Evolutionary conservation across 139 green algal species (phyloP).

Genomic region (Chlamydomonas incerta): DNA sequence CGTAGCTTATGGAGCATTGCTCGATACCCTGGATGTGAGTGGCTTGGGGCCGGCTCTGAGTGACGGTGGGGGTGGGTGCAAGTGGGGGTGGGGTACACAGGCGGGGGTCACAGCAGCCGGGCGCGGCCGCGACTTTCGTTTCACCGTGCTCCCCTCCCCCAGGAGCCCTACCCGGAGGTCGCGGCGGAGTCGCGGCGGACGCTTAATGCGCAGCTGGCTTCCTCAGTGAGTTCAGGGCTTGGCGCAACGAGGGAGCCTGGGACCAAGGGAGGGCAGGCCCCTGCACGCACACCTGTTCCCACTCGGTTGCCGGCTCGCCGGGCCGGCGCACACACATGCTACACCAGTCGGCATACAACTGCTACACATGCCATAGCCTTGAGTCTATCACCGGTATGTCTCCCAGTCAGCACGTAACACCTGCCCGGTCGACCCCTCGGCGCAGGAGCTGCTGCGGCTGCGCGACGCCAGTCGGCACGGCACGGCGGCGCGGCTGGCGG

Average conservation of each 20-base stretch:
- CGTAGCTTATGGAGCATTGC: neutral
- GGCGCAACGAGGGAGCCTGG: too few species aligned
- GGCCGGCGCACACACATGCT: too few species aligned
- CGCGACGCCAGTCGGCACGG: neutral
- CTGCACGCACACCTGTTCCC: too few species aligned
- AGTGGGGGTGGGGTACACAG: neutral
- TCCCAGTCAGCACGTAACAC: too few species aligned
- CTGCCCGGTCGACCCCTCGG: too few species aligned
- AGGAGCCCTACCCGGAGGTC: conserved; percentile 19
- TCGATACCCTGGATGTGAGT: neutral
- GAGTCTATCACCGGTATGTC: too few species aligned
- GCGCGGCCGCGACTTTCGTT: neutral
- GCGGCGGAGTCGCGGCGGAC: neutral
- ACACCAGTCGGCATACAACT: too few species aligned
- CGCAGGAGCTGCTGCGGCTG: conserved; percentile 32
- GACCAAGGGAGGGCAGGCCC: too few species aligned
- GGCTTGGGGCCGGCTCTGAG: too few species aligned
- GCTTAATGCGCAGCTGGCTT: neutral
- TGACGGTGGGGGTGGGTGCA: neutral
- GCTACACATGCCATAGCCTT: too few species aligned
- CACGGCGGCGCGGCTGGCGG: neutral
- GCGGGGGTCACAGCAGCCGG: too few species aligned
- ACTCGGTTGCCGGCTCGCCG: neutral
- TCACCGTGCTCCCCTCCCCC: neutral
- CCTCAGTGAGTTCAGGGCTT: too few species aligned